A percentile compares a stretch with the other conserved stretches of the same genome.
phyloP scores from a whole-genome alignment of 495 filamentous ascomycete genomes.

The Aspergillus biplanus region DNA sequence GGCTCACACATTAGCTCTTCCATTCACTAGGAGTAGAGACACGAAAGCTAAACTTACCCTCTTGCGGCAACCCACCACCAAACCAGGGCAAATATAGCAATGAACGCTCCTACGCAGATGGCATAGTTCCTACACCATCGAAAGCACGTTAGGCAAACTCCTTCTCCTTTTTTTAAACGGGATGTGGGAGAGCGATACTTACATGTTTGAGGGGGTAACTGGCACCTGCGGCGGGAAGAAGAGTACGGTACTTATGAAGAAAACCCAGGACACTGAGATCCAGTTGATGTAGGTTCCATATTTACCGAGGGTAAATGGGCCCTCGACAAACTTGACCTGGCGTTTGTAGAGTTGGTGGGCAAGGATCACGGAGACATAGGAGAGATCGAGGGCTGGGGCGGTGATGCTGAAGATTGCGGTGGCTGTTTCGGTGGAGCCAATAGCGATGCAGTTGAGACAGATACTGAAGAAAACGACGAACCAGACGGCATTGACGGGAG shows the following conservation, averaged over 20 bases:
- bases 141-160: no score
- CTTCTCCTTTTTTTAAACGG: background rate
- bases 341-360: slow-evolving; percentile 63
- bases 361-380: slow-evolving; percentile 70
- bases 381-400: slow-evolving; percentile 69
- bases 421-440: slow-evolving; percentile 68
- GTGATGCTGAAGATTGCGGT: slow-evolving; percentile 73
- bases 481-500: slow-evolving; percentile 73
- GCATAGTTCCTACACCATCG: slow-evolving; percentile 62
- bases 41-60: slow-evolving; percentile 45
- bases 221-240: slow-evolving; percentile 67
- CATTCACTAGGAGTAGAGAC: background rate
- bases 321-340: slow-evolving; percentile 62
- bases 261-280: slow-evolving; percentile 65
- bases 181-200: slow-evolving; percentile 14
- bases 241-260: slow-evolving; percentile 68
- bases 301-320: slow-evolving; percentile 65
- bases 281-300: slow-evolving; percentile 63
- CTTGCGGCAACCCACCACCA: slow-evolving; percentile 70
- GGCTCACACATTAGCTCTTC: background rate
- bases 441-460: slow-evolving; percentile 66
- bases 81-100: slow-evolving; percentile 61
- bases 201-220: slow-evolving; percentile 67
- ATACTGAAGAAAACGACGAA: slow-evolving; percentile 67
- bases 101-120: slow-evolving; percentile 64